These are phyloP conservation scores for Penicillium alfredii DNA, from an alignment of 495 filamentous ascomycete genomes.

Conservation along the genomic window DNA sequence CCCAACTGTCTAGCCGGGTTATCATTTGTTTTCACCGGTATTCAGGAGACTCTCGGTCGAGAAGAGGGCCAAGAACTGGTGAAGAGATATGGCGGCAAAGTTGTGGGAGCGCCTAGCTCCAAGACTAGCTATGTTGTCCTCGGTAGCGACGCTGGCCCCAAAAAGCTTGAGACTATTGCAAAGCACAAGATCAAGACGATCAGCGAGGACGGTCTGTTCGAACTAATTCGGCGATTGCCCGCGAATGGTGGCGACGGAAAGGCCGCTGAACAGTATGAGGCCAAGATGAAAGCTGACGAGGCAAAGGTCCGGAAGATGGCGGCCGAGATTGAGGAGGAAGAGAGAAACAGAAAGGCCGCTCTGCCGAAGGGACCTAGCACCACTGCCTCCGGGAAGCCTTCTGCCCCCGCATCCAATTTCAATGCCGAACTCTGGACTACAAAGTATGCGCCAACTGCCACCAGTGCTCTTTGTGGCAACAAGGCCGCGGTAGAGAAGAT, in stretches of 20 bases:
- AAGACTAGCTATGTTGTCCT: slow-evolving; percentile 94
- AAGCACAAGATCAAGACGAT: slow-evolving; percentile 79
- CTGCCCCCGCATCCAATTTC: slow-evolving; percentile 21
- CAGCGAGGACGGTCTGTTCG: slow-evolving; percentile 85
- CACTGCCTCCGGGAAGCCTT: slow-evolving; percentile 3
- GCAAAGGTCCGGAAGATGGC: slow-evolving; percentile 71
- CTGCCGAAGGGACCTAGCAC: slow-evolving; percentile 21
- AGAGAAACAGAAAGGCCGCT: slow-evolving; percentile 45
- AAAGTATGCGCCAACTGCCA: slow-evolving; percentile 83
- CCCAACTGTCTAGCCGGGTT: slow-evolving; percentile 92
- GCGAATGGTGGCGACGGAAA: slow-evolving; percentile 80
- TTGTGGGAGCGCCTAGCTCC: slow-evolving; percentile 74
- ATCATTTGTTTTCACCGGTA: slow-evolving; percentile 93
- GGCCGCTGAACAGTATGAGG: slow-evolving; percentile 75
- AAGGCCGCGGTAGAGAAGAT: slow-evolving; percentile 85
- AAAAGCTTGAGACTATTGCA: slow-evolving; percentile 83
- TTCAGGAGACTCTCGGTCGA: slow-evolving; percentile 69
- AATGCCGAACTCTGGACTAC: slow-evolving; percentile 84
- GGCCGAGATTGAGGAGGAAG: slow-evolving; percentile 68
- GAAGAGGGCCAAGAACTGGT: slow-evolving; percentile 84
- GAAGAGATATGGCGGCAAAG: slow-evolving; percentile 89
- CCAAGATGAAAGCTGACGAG: slow-evolving; percentile 76
- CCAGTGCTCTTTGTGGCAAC: slow-evolving; percentile 92
- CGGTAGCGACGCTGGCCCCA: slow-evolving; percentile 85
- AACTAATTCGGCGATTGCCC: slow-evolving; percentile 76